phyloP scores from a whole-genome alignment of 2,329 filamentous ascomycete species.

The Didymella arachidicola region DNA sequence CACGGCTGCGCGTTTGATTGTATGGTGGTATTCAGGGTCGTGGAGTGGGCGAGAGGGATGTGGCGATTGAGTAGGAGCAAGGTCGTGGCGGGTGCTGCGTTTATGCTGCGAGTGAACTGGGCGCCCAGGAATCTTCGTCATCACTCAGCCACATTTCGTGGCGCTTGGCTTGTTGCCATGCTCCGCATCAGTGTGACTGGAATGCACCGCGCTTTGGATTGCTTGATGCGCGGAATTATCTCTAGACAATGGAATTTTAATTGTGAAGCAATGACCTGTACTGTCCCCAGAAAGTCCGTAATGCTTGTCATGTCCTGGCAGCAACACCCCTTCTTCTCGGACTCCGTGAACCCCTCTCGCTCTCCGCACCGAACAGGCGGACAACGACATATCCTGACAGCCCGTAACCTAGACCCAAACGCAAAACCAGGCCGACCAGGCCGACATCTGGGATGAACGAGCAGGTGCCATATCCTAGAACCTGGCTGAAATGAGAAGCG shows the following conservation, averaged over 20 bases:
- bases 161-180: conserved; percentile 25
- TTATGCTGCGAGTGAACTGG: conserved; percentile 11
- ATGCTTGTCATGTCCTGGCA: conserved; percentile 26
- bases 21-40: conserved; percentile 17
- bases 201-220: not conserved
- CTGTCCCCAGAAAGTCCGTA: conserved; percentile 29
- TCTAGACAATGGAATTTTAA: not conserved
- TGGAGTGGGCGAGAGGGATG: conserved; percentile 6
- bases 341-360: conserved; percentile 7
- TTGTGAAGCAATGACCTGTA: too few species aligned
- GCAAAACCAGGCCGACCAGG: not conserved
- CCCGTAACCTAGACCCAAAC: not conserved
- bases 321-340: conserved; percentile 16
- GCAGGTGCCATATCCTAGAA: conserved; percentile 6
- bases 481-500: conserved; percentile 19
- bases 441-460: not conserved
- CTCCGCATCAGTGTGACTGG: not conserved
- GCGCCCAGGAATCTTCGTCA: conserved; percentile 30
- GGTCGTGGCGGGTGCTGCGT: conserved; percentile 12
- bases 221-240: too few species aligned
- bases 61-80: not conserved
- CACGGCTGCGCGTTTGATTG: conserved; percentile 22
- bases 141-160: conserved; percentile 34
- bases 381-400: not conserved
- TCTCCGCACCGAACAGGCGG: not conserved